Evolutionary conservation across 2,329 filamentous ascomycete species (phyloP).

Genomic region (Sporothrix protearum): DNA sequence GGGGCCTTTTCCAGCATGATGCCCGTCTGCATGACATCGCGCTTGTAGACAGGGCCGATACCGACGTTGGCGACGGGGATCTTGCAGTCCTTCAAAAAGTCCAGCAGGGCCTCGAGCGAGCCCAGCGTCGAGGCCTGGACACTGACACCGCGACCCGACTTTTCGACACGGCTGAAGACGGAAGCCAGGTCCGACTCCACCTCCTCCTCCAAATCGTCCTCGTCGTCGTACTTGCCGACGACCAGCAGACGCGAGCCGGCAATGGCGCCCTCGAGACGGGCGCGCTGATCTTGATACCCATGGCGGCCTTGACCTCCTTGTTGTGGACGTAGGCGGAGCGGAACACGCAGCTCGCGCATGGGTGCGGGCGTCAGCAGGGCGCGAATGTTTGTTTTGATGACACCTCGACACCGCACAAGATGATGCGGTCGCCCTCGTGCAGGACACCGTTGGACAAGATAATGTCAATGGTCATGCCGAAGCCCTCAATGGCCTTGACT

Average conservation of each 20-base stretch:
- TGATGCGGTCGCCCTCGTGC: conserved; percentile 88
- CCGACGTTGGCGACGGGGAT: conserved; percentile 97
- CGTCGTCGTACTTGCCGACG: conserved; percentile 90
- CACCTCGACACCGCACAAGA: conserved; percentile 93
- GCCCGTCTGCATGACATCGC: conserved; percentile 92
- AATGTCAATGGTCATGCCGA: conserved; percentile 98
- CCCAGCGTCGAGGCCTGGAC: conserved; percentile 97
- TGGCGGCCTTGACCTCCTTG: conserved; percentile 96
- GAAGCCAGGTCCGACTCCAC: conserved; percentile 92
- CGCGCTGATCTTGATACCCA: conserved; percentile 98
- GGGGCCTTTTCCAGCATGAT: conserved; percentile 95
- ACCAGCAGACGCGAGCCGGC: conserved; percentile 93
- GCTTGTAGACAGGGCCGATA: conserved; percentile 96
- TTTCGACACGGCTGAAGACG: conserved; percentile 86
- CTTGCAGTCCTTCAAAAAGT: conserved; percentile 94
- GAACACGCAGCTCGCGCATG: conserved; percentile 89
- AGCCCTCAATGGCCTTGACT: conserved; percentile 98
- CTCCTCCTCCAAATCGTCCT: conserved; percentile 94
- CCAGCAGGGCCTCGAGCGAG: conserved; percentile 90
- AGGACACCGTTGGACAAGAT: conserved; percentile 94
- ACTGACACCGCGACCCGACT: conserved; percentile 87
- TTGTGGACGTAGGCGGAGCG: conserved; percentile 98
- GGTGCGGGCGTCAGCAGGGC: conserved; percentile 89
- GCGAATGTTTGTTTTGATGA: conserved; percentile 91
- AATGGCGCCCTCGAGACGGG: conserved; percentile 92